Percentiles rank a stretch among this genome's conserved stretches.
Evolutionary conservation across 345 rosid species (phyloP).

Genomic region (Sonneratia caseolaris): DNA sequence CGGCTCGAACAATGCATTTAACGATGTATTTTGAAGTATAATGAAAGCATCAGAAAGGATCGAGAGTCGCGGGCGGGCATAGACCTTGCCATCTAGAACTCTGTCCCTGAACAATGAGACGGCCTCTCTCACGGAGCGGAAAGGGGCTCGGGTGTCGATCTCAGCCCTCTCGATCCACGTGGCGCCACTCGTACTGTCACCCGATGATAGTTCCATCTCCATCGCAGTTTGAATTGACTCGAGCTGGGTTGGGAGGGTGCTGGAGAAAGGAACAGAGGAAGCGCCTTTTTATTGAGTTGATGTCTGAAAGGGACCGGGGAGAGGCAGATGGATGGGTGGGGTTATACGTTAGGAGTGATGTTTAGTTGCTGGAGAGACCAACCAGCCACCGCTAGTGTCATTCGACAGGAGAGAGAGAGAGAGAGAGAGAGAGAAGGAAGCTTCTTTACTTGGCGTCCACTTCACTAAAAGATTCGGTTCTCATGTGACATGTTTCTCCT

Average conservation of each 20-base stretch:
- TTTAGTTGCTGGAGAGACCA: not conserved
- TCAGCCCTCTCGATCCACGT: conserved; percentile 9
- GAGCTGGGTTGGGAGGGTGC: too few relatives aligned
- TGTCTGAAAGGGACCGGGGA: not conserved
- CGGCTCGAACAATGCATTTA: too few relatives aligned
- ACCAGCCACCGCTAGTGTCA: too few relatives aligned
- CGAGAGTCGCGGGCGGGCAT: too few relatives aligned
- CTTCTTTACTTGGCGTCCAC: conserved; percentile 25
- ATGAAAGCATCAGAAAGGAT: too few relatives aligned
- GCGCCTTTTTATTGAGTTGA: not conserved
- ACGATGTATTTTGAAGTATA: too few relatives aligned
- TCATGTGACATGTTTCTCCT: not conserved
- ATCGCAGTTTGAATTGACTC: not conserved
- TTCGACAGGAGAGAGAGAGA: too few relatives aligned
- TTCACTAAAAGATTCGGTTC: conserved; percentile 17
- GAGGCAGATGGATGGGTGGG: not conserved
- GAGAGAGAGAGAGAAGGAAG: conserved; percentile 8
- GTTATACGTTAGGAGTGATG: not conserved
- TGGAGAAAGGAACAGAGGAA: not conserved
- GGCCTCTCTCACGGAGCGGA: conserved; percentile 18
- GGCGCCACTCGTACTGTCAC: not conserved
- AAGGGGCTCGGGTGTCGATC: conserved; percentile 16
- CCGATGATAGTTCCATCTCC: not conserved
- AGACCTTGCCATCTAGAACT: conserved; percentile 14
- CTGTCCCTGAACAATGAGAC: conserved; percentile 15